Base-by-base conservation (phyloP, 2,329 filamentous ascomycete species). In the Aspergillus transmontanensis region DNA sequence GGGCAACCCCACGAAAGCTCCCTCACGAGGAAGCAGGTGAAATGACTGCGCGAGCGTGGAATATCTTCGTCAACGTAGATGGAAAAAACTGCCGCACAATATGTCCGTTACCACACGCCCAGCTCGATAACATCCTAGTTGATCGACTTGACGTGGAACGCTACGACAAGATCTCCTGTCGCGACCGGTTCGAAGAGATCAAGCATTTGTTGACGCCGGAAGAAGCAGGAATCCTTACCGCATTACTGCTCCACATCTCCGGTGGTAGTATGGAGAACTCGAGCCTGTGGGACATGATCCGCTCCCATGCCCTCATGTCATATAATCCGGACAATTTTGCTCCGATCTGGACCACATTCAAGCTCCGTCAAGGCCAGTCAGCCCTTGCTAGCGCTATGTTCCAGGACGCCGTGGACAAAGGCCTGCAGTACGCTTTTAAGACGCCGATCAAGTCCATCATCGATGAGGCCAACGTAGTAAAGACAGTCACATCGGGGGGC, bases 141-240 rank as follows among this genome's bases (percentile, higher is more conserved):
- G 54, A 58, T 21, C 58, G 51, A 2, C 36, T 53, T 0, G 55
- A 57, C 4, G 67, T 72, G 6, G 59, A 71, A 43, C 48, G 55
- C 26, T 66, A 64, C 51, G 73, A 76, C 56, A 59, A 68, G 34
- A 39, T 75, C 30, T 72, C 71, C 9, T 72, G 69, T 57, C 66
- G 64, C 7, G 72, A 75, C 58, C 59, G 76, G 3, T 43, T 68
- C 21, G 64, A 70, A 6, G 63, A 78, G 64, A 72, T 78, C 51
- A 70, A 69, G 30, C 63, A 74, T 28, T 66, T 69, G 14, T 71
- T 78, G 7, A 73, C 69, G 0, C 57, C 67, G 5, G 73, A 76
- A 6, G 73, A 76, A 48, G 59, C 63, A 26, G 69, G 61, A 1
- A 54, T 75, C 1, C 61, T 76, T 0, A 63, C 64, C 11, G 68